Conservation (phyloP, 2,329 filamentous ascomycete species). For the Pseudomassariella vexata region DNA sequence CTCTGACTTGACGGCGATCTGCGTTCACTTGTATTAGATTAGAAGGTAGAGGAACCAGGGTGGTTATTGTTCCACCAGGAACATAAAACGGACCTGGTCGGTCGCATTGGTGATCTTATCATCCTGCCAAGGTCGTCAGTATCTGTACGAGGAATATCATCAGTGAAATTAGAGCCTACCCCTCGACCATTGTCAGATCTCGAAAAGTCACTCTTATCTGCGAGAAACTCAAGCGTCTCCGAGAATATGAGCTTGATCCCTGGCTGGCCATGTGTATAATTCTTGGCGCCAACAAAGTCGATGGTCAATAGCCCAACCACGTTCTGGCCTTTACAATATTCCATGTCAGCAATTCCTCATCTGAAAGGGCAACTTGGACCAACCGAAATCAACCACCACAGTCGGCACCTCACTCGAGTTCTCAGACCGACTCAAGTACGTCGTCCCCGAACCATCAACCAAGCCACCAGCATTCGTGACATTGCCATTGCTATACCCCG, state of each 20-base stretch:
- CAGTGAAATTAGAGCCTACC: constrained; percentile 5
- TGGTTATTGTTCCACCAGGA: background rate
- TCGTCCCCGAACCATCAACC: constrained; percentile 18
- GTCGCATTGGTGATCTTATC: constrained; percentile 33
- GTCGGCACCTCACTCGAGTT: constrained; percentile 22
- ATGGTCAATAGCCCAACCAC: constrained; percentile 37
- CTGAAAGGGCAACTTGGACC: too few species aligned
- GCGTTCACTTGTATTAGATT: too few species aligned
- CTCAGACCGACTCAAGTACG: constrained; percentile 23
- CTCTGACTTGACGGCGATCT: constrained; percentile 37
- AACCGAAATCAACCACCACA: constrained; percentile 45
- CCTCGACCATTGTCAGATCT: constrained; percentile 34
- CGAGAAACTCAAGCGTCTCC: constrained; percentile 39
- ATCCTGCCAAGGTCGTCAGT: constrained; percentile 13
- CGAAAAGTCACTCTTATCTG: constrained; percentile 40
- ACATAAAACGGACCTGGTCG: constrained; percentile 36
- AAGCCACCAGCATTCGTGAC: constrained; percentile 32
- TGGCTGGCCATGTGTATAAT: constrained; percentile 20
- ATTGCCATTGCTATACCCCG: constrained; percentile 27
- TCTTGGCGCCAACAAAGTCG: constrained; percentile 30
- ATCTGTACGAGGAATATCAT: too few species aligned
- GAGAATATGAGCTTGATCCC: constrained; percentile 43
- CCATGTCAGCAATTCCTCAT: too few species aligned
- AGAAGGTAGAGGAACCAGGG: too few species aligned
- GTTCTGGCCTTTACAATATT: too few species aligned